Percentiles rank a stretch among this genome's conserved stretches.
Conservation (phyloP, 1,284 basidiomycete species). For the Dichomitus squalens region DNA sequence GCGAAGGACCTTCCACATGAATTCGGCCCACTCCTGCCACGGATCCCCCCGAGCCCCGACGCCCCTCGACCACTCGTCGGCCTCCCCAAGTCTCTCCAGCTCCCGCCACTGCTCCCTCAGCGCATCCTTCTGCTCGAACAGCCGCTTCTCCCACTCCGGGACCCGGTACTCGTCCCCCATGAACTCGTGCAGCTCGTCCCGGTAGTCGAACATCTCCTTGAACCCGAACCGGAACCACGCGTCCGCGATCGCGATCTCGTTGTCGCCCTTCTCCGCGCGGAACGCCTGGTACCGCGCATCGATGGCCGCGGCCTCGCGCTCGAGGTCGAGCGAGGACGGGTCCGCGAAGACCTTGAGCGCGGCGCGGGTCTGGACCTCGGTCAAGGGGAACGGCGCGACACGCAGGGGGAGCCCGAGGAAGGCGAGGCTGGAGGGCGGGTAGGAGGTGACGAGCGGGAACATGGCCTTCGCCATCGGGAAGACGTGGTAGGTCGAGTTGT, state of each 20-base stretch:
- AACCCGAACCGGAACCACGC: conserved; percentile 55
- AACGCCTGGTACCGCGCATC: conserved; percentile 51
- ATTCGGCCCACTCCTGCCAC: conserved; percentile 63
- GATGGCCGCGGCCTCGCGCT: conserved; percentile 47
- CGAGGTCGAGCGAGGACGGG: conserved; percentile 49
- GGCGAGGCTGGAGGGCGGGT: conserved; percentile 56
- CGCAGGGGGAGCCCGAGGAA: conserved; percentile 63
- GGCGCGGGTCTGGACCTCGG: conserved; percentile 68
- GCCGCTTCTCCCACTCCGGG: conserved; percentile 56
- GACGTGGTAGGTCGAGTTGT: conserved; percentile 64
- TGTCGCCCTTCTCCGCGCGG: conserved; percentile 18
- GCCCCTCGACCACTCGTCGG: conserved; percentile 57
- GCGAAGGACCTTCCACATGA: conserved; percentile 52
- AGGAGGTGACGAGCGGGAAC: conserved; percentile 51
- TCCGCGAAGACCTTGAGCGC: conserved; percentile 55
- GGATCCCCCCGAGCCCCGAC: conserved; percentile 48
- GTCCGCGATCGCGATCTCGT: conserved; percentile 44
- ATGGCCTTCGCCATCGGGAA: conserved; percentile 64
- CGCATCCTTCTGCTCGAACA: conserved; percentile 51
- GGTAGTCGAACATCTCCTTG: conserved; percentile 66
- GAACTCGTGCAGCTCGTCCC: conserved; percentile 53
- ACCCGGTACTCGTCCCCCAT: conserved; percentile 40
- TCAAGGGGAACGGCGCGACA: conserved; percentile 64
- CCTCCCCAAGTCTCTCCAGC: conserved; percentile 55
- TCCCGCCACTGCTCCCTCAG: conserved; percentile 60